Base-by-base conservation (phyloP, 1,284 basidiomycete species). In the Sparassis latifolia region DNA sequence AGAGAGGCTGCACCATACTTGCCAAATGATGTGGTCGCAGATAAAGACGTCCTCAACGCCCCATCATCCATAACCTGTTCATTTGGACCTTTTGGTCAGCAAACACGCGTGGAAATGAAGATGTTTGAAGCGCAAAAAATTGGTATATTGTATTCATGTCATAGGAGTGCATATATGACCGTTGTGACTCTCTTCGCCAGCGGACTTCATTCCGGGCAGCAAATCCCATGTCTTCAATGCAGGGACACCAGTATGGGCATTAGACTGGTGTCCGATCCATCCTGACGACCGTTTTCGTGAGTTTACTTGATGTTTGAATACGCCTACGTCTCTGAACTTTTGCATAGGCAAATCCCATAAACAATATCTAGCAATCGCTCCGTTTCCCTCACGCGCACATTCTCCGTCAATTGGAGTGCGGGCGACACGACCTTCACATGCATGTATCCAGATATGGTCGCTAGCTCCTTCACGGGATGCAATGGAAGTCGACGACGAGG, bases 251-350 rank as follows among this genome's bases (percentile, higher is more conserved):
- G 86, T 91, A 10, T 92, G 88, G 84, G 89, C 82, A 0, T 63
- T 95, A 20, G 91, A 94, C 59, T 97, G 93, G 92, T 92, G 91
- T 64, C 92, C 93, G 1, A 81, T 84, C 20, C 77, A 86, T 52
- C 71, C 77, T 29, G 70, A 74, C 30, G 82, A 86, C 47, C 76
- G 82, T 47, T 58, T 68, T 45, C 61, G 87, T 88, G 55, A 55
- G 74, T 62, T n/a, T 29, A 10, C 35, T 37, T 7, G 35, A 6
- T 37, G 12, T 37, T 6, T 6, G 12, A 37, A 6, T 37, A 6
- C 7, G 35, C 12, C 35, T 6, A 12, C 12, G 7, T 12, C 6
- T 12, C 12, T 12, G 7, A 37, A 49, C 32, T 42, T 37, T 44
- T 42, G 10, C 31, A 7, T 53, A 87, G 87, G 66, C 41, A 71